A percentile compares a stretch with the other conserved stretches of the same genome.
Evolutionary conservation across 1,284 basidiomycete species (phyloP).

Genomic region (Neonothopanus nambi): DNA sequence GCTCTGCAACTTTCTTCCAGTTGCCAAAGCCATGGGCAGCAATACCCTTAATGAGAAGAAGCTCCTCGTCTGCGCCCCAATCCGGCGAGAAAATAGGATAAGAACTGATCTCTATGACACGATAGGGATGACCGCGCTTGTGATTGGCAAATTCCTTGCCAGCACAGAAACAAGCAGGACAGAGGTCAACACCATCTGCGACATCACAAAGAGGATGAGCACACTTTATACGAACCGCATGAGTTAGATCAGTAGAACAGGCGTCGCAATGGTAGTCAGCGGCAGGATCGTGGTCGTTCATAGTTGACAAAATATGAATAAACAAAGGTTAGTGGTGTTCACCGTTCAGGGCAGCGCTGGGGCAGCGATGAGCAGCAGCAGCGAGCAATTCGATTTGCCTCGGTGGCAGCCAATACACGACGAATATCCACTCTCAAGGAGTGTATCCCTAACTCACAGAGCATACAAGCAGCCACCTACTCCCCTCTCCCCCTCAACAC

Average conservation of each 20-base stretch:
- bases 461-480: no score
- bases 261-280: slow-evolving; percentile 76
- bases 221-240: slow-evolving; percentile 91
- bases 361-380: no score
- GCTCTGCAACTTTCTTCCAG: slow-evolving; percentile 96
- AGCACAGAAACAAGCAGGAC: slow-evolving; percentile 87
- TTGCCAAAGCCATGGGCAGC: slow-evolving; percentile 92
- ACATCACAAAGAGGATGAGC: slow-evolving; percentile 76
- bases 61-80: slow-evolving; percentile 99
- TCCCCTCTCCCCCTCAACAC: no score
- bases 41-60: slow-evolving; percentile 89
- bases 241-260: slow-evolving; percentile 76
- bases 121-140: slow-evolving; percentile 88
- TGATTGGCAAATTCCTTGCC: slow-evolving; percentile 90
- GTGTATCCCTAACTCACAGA: no score
- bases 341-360: no score
- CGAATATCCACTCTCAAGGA: no score
- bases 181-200: slow-evolving; percentile 84
- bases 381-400: no score
- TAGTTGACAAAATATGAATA: no score
- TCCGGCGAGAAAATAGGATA: slow-evolving; percentile 95
- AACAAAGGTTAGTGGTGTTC: no score
- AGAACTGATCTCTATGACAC: slow-evolving; percentile 93
- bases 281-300: slow-evolving; percentile 61
- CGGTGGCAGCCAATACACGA: no score